Evolutionary conservation across 495 filamentous ascomycete species (phyloP).

Genomic region (Cercophora newfieldiana): DNA sequence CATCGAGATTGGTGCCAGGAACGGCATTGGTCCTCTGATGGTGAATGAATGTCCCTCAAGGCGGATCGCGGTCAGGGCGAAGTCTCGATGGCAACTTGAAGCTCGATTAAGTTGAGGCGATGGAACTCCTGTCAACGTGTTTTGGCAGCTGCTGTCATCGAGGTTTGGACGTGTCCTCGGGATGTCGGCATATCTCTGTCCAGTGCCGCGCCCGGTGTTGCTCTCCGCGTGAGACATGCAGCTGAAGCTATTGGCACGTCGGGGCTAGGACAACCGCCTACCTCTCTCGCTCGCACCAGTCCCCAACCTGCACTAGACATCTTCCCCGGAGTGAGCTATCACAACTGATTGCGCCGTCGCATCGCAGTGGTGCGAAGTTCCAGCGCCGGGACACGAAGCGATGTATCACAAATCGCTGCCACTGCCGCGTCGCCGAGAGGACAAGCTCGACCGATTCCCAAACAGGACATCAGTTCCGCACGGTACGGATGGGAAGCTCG

Average conservation of each 20-base stretch:
- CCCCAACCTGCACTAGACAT: neutral
- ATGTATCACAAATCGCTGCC: neutral
- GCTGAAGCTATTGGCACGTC: too few species aligned
- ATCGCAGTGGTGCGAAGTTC: neutral
- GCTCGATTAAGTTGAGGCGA: too few species aligned
- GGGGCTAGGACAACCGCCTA: too few species aligned
- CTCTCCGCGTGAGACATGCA: too few species aligned
- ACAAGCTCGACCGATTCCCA: slow-evolving; percentile 1
- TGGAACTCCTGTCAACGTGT: too few species aligned
- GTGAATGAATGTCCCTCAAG: too few species aligned
- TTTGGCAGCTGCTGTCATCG: too few species aligned
- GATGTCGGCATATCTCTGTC: too few species aligned
- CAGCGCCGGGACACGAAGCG: neutral
- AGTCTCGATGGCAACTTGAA: too few species aligned
- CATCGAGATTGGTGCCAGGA: neutral
- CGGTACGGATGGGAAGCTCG: neutral
- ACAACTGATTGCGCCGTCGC: neutral
- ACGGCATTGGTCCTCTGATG: neutral
- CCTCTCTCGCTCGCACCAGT: neutral
- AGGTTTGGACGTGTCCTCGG: too few species aligned
- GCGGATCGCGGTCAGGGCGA: too few species aligned
- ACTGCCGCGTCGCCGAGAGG: neutral
- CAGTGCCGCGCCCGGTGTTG: too few species aligned
- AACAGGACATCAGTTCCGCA: slow-evolving; percentile 3
- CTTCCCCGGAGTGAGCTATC: neutral